A percentile compares a stretch with the other conserved stretches of the same genome.
These are phyloP conservation scores for Tylopilus orsonianus DNA, from an alignment of 1,284 basidiomycete species.

Conservation along the genomic window DNA sequence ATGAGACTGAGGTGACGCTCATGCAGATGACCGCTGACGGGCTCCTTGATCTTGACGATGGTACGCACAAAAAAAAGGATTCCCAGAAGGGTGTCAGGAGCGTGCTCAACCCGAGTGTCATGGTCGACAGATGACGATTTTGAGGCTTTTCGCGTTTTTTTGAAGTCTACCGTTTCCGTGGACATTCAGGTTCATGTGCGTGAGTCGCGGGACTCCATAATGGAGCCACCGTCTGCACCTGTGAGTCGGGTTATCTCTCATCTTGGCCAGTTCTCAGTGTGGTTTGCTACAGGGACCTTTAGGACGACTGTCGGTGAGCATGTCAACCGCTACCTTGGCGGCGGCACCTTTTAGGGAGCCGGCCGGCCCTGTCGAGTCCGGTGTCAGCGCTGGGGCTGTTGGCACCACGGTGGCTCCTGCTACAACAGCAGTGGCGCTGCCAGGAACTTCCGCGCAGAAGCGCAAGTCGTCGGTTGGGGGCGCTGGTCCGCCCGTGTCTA, in stretches of 20 bases:
- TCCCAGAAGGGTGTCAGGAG: neutral
- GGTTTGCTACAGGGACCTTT: too few relatives aligned
- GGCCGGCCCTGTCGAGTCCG: neutral
- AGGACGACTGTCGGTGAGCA: neutral
- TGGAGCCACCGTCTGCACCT: neutral
- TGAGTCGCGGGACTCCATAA: neutral
- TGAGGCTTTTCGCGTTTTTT: slow-evolving; percentile 56
- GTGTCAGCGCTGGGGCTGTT: neutral
- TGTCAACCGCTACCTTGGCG: neutral
- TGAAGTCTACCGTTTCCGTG: slow-evolving; percentile 29
- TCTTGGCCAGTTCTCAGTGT: too few relatives aligned
- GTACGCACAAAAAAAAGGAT: slow-evolving; percentile 37
- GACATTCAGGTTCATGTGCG: slow-evolving; percentile 40
- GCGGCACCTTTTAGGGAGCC: slow-evolving; percentile 2
- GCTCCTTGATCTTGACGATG: slow-evolving; percentile 68
- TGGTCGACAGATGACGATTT: slow-evolving; percentile 66
- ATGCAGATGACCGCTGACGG: slow-evolving; percentile 55
- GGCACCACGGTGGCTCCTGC: neutral
- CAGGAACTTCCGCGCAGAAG: slow-evolving; percentile 14
- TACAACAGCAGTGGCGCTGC: neutral
- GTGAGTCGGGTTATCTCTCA: too few relatives aligned
- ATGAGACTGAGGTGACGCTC: slow-evolving; percentile 44
- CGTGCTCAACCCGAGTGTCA: slow-evolving; percentile 6
- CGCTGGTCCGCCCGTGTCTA: neutral
- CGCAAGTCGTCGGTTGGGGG: slow-evolving; percentile 20